Evolutionary conservation across 225 moss, liverwort and hornwort species (phyloP), one percentile per base, ranked within the genome.

Genomic region (Physcomitrellopsis africana): DNA sequence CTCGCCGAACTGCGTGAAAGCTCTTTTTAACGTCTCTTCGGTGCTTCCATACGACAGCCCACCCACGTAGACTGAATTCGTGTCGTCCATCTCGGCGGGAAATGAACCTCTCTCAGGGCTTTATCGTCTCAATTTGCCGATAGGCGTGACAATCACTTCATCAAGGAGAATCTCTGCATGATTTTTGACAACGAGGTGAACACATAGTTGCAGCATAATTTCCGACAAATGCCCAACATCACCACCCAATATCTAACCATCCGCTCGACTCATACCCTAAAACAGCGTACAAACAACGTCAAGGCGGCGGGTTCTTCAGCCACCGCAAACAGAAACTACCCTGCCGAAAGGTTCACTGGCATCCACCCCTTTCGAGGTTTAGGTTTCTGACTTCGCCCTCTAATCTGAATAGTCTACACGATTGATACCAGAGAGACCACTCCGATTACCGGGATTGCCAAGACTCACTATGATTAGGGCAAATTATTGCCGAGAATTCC

Each of bases 11-110:
- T 86, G 79, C 60, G 74, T 43, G 47, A 82, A 86, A 4, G 82
- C 80, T 45, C 79, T 79, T 44, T 66, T 80, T 13, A 86, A 77
- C 23, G 82, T 65, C 12, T 86, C 82, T 73, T 86, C 82, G 32
- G 13, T 77, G 48, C 86, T 86, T 37, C 82, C 86, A 43, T 86
- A 82, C 0, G 86, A 82, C 9, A 86, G 65, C 45, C 86, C 86
- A n/a, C 86, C 86, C 70, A 86, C 82, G 57, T 86, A 86, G 54
- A 86, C 73, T 10, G 86, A 86, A 76, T 82, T 85, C 44, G 69
- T 65, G 60, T 81, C 85, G 27, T 85, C 85, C 85, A 85, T 85
- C 70, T 61, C 56, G 14, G n/a, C 66, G 11, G 14, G 68, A 68
- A 48, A 10, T 69, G 42, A 55, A 67, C 29, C 55, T 42, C 63